Evolutionary conservation across 176 grass and related monocot species (phyloP), one percentile per base, ranked within the genome.

Genomic region (Cenchrus fungigraminus): DNA sequence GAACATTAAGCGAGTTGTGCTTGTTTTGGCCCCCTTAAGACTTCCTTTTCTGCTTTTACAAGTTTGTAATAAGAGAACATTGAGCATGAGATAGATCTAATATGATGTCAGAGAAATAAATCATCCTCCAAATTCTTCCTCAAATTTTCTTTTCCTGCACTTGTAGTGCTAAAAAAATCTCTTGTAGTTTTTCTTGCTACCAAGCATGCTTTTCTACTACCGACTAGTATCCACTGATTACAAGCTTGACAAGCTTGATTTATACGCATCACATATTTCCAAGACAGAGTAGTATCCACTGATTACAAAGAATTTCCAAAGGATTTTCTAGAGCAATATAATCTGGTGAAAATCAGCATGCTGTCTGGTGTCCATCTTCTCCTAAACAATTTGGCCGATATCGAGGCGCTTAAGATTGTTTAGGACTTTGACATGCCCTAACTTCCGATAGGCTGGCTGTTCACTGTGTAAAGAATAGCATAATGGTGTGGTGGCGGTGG

Each of bases 371-470:
- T 5, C 32, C 37, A 40, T 40, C 37, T 40, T 40, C 3, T 40
- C 37, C 37, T 40, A 40, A 3, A 40, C 6, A 15, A 43, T 43
- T 37, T 15, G 16, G 17, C 9, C 0, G 29, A 55, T 37, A 55
- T 37, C 29, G 49, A 81, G 65, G n/a, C 2, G 1, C 20, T 15
- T 71, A 29, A 47, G 14, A 71, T 46, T 82, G 68, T 72, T 22
- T 73, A 72, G 54, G 68, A 31, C 44, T 49, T 72, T 72, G 5
- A 61, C 25, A 78, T 71, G 37, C 75, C 66, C 53, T 62, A 78
- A 86, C 42, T 37, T 75, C 49, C 37, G 68, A 49, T 86, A 80
- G 17, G 47, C 1, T 74, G 69, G 47, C 1, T 74, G 78, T 34
- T 52, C 29, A 3, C 20, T n/a, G 22, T 65, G 22, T 65, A 73